Evolutionary conservation across 2,329 filamentous ascomycete genomes (phyloP).

Genomic region (Chaetomiaceae sp.): DNA sequence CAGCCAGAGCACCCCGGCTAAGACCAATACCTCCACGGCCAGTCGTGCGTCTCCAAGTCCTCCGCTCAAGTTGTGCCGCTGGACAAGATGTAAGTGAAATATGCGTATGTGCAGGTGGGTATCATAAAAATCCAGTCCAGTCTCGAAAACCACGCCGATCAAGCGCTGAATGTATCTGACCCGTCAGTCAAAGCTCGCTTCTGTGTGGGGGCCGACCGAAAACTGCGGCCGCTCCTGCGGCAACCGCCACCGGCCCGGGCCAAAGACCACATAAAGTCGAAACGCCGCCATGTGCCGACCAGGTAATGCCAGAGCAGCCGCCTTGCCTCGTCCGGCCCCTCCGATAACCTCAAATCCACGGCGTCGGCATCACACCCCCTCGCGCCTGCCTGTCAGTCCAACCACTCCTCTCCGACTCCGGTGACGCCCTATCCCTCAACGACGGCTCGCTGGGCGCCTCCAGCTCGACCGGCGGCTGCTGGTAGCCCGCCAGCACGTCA

Average conservation of each 20-base stretch:
- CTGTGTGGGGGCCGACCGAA: background rate
- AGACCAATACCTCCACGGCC: no score
- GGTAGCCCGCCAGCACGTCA: constrained; percentile 6
- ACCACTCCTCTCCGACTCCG: constrained; percentile 15
- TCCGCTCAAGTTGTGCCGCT: no score
- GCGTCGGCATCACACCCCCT: constrained; percentile 9
- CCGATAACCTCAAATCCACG: constrained; percentile 13
- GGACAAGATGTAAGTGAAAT: no score
- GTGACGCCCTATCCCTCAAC: constrained; percentile 13
- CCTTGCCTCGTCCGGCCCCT: background rate
- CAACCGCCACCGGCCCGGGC: background rate
- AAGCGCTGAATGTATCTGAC: no score
- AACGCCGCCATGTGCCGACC: background rate
- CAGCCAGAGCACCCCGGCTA: background rate
- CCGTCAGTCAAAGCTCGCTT: no score
- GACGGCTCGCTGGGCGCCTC: constrained; percentile 12
- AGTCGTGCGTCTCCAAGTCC: no score
- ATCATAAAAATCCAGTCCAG: no score
- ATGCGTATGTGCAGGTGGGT: no score
- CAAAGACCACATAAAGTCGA: background rate
- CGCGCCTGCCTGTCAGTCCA: constrained; percentile 19
- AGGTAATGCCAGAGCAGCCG: background rate
- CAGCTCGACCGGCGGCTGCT: constrained; percentile 13
- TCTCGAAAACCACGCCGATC: no score
- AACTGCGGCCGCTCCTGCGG: background rate